Evolutionary conservation across 768 basidiomycete genomes (phyloP), one percentile per base, ranked within the genome.

Genomic region (Collybiopsis luxurians): DNA sequence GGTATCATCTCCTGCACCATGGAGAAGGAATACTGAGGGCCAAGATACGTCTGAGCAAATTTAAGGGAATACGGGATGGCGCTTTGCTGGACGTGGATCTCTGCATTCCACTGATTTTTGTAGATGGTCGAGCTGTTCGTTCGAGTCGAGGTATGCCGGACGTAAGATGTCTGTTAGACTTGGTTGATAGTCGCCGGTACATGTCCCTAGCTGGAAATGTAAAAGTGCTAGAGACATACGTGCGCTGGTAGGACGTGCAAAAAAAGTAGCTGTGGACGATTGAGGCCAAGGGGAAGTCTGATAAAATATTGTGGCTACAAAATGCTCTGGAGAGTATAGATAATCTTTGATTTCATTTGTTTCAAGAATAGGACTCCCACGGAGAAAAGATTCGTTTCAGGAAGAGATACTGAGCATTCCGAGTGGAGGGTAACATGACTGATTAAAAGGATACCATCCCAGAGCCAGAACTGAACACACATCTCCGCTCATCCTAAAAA

Each of bases 401-500:
- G 5, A 24, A 4, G 24, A 53, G 24, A 15, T 43, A 53, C 19
- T 53, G 51, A 28, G 51, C 12, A 7, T 24, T 53, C 51, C 40
- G 13, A 4, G 24, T 34, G 19, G 27, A 34, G 17, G 3, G 24
- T n/a, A n/a, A 26, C 6, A 55, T n/a, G n/a, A n/a, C n/a, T n/a
- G n/a, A n/a, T n/a, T n/a, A n/a, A n/a, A n/a, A n/a, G n/a, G n/a
- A n/a, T n/a, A n/a, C n/a, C n/a, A n/a, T n/a, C n/a, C n/a, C n/a
- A n/a, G n/a, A n/a, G n/a, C n/a, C n/a, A n/a, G n/a, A n/a, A n/a
- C n/a, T n/a, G n/a, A n/a, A n/a, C n/a, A n/a, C n/a, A 83, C 74
- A 55, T 86, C 68, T 0, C 85, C 86, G 15, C 85, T 84, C 76
- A 83, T 79, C 0, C 79, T 84, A 66, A 87, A 88, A 60, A 87